phyloP scores from a whole-genome alignment of 2,329 filamentous ascomycete species.

The Pyrenochaeta sp. region DNA sequence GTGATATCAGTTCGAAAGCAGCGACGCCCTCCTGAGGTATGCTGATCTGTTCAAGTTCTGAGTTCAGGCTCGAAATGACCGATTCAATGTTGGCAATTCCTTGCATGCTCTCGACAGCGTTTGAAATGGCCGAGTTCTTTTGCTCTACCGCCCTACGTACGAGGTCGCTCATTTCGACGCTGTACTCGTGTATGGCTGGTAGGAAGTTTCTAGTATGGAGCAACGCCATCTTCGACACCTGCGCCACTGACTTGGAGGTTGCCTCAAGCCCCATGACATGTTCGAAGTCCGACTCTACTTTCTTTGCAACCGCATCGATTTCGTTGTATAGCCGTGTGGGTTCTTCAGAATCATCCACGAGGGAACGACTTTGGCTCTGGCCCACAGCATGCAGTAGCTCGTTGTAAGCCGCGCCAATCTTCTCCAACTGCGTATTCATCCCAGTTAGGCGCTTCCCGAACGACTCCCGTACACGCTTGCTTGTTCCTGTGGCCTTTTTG shows the following conservation, averaged over 20 bases:
- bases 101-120: conserved; percentile 78
- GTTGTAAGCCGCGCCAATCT: conserved; percentile 52
- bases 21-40: conserved; percentile 78
- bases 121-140: conserved; percentile 71
- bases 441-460: conserved; percentile 64
- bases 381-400: conserved; percentile 55
- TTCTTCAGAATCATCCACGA: conserved; percentile 67
- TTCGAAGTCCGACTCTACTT: conserved; percentile 86
- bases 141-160: conserved; percentile 63
- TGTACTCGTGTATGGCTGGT: conserved; percentile 65
- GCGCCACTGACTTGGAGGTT: conserved; percentile 68
- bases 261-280: conserved; percentile 74
- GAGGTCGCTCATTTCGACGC: conserved; percentile 63
- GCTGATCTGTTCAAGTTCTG: conserved; percentile 74
- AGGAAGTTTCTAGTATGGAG: conserved; percentile 69
- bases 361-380: conserved; percentile 59
- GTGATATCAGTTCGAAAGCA: conserved; percentile 79
- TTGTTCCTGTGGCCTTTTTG: conserved; percentile 73
- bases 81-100: conserved; percentile 81
- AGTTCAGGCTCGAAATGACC: conserved; percentile 74
- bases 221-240: conserved; percentile 69
- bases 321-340: conserved; percentile 77
- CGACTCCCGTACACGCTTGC: conserved; percentile 67
- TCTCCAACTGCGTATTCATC: conserved; percentile 52
- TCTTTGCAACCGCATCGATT: conserved; percentile 83